Conservation (phyloP, 345 rosid species). For the Cardiospermum halicacabum region DNA sequence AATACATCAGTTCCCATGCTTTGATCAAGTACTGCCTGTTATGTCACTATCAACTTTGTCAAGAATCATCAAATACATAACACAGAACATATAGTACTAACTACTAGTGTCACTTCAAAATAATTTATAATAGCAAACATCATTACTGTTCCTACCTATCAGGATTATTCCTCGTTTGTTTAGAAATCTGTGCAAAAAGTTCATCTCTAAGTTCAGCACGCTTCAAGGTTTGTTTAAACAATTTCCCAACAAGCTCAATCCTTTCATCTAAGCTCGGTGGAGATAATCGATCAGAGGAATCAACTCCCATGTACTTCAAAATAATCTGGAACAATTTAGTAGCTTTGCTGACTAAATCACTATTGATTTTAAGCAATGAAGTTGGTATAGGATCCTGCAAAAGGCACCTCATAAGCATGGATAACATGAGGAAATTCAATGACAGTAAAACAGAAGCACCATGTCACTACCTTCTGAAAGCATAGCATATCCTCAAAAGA, state of each 20-base stretch:
- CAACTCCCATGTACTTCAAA: constrained; percentile 89
- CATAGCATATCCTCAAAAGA: constrained; percentile 96
- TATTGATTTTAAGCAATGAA: constrained; percentile 76
- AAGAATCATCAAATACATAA: constrained; percentile 6
- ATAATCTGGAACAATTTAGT: constrained; percentile 80
- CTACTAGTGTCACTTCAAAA: neutral
- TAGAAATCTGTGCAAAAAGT: constrained; percentile 91
- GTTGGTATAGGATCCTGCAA: constrained; percentile 93
- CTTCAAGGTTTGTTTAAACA: constrained; percentile 82
- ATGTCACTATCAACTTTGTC: constrained; percentile 9
- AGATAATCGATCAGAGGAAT: constrained; percentile 70
- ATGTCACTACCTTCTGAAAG: constrained; percentile 71
- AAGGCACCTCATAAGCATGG: constrained; percentile 9
- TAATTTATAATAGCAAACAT: neutral
- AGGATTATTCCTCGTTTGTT: constrained; percentile 93
- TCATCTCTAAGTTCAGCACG: constrained; percentile 96
- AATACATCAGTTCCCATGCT: constrained; percentile 95
- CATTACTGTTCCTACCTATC: constrained; percentile 45
- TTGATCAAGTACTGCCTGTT: constrained; percentile 73
- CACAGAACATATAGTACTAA: constrained; percentile 2
- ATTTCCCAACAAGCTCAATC: constrained; percentile 79
- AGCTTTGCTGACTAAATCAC: constrained; percentile 80
- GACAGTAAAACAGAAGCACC: neutral
- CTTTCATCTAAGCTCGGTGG: constrained; percentile 79
- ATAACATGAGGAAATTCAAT: neutral